Evolutionary conservation across 768 basidiomycete species (phyloP), one percentile per base, ranked within the genome.

Genomic region (Leccinellum albellum): DNA sequence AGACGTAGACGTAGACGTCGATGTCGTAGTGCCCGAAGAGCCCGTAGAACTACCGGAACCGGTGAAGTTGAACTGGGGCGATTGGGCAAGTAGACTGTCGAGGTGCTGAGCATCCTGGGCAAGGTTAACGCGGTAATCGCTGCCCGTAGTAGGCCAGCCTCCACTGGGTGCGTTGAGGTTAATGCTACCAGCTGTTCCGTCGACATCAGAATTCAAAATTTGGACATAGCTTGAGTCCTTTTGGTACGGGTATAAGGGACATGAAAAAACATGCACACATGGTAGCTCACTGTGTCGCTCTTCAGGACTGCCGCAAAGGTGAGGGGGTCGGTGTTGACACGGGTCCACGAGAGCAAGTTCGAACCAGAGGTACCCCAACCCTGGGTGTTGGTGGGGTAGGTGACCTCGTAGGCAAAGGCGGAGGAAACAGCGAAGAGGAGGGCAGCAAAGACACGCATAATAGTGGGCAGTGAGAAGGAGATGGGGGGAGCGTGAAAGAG

Each of bases 291-390:
- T 67, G 77, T 70, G 74, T 40, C 17, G 3, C 89, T 89, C 58
- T 77, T 79, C 48, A 95, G 78, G 50, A 91, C 74, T 49, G 80
- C 78, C 14, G 88, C 82, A 71, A 94, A 92, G 73, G 82, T 90
- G 51, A 55, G 24, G 0, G 80, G 72, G 67, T 95, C 93, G 9
- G 87, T 89, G 53, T 60, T 57, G 57, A 91, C 91, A 6, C 79
- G 78, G 1, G 70, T 50, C 91, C 91, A 95, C 6, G 73, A 56
- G 54, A 91, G 73, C 15, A 74, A 77, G 62, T 70, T 86, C 52
- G 77, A 64, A 40, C 82, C 86, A 26, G 70, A 67, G 66, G 77
- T 79, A 29, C 78, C 79, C 91, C 90, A 92, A 49, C 79, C 80
- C 23, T 75, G 59, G 42, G 65, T 59, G 5, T 53, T 55, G 57